A percentile compares a stretch with the other conserved stretches of the same genome.
phyloP scores from a whole-genome alignment of 176 grass and related monocot species.

The Eragrostis curvula region DNA sequence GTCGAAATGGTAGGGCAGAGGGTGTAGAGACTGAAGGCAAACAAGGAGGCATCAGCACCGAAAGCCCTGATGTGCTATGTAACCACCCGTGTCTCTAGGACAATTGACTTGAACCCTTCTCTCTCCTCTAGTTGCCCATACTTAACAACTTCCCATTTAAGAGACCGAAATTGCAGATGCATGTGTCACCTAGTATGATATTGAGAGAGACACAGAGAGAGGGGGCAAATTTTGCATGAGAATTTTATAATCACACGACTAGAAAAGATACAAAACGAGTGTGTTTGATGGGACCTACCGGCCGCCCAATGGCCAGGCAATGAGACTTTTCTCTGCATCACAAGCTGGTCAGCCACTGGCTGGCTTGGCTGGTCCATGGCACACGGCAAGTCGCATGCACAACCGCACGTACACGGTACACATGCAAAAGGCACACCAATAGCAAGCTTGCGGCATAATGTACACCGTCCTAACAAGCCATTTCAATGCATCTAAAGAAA shows the following conservation, averaged over 20 bases:
- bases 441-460: background rate
- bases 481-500: background rate
- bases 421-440: background rate
- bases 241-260: background rate
- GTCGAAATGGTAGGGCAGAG: background rate
- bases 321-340: background rate
- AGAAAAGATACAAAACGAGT: background rate
- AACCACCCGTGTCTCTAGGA: slow-evolving; percentile 32
- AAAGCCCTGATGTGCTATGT: slow-evolving; percentile 27
- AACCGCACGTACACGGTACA: background rate
- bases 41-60: slow-evolving; percentile 1
- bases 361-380: background rate
- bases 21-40: too few relatives aligned
- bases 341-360: background rate
- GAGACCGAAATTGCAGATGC: slow-evolving; percentile 41
- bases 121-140: background rate
- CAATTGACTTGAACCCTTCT: background rate
- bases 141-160: slow-evolving; percentile 34
- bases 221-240: background rate
- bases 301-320: background rate
- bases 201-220: background rate
- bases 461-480: background rate
- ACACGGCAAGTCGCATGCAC: background rate
- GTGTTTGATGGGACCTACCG: background rate
- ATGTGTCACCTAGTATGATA: background rate